Conservation (phyloP, 805 yeast species). For the Phaffomyces antillensis region DNA sequence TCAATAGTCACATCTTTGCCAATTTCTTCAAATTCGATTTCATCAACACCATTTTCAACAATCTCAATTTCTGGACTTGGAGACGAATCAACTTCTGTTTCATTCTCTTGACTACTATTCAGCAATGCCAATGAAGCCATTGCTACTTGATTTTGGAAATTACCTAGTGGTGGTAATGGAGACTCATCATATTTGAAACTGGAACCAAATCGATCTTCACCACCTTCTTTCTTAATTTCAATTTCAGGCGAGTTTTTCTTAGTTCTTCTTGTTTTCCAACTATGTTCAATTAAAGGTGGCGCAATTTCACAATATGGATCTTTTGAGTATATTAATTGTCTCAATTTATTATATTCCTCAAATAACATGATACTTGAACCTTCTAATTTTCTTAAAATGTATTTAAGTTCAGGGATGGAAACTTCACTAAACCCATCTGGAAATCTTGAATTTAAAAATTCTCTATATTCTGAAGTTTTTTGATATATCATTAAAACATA, state of each 20-base stretch:
- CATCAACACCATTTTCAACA: too few species aligned
- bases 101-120: too few species aligned
- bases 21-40: too few species aligned
- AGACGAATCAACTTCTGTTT: too few species aligned
- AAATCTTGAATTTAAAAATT: constrained; percentile 14
- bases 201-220: neutral
- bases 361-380: constrained; percentile 33
- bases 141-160: neutral
- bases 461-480: constrained; percentile 17
- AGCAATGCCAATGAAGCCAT: neutral
- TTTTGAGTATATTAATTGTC: constrained; percentile 20
- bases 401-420: constrained; percentile 27
- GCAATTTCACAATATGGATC: constrained; percentile 22
- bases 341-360: constrained; percentile 27
- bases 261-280: constrained; percentile 18
- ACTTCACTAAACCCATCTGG: constrained; percentile 7
- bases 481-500: constrained; percentile 13
- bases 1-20: too few species aligned
- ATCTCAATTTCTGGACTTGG: too few species aligned
- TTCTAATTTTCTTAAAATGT: constrained; percentile 40
- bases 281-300: constrained; percentile 22
- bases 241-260: neutral
- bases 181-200: too few species aligned
- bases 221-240: neutral
- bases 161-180: neutral